These are phyloP conservation scores for Corymbia citriodora DNA, from an alignment of 441 rosid genomes.

Conservation along the genomic window DNA sequence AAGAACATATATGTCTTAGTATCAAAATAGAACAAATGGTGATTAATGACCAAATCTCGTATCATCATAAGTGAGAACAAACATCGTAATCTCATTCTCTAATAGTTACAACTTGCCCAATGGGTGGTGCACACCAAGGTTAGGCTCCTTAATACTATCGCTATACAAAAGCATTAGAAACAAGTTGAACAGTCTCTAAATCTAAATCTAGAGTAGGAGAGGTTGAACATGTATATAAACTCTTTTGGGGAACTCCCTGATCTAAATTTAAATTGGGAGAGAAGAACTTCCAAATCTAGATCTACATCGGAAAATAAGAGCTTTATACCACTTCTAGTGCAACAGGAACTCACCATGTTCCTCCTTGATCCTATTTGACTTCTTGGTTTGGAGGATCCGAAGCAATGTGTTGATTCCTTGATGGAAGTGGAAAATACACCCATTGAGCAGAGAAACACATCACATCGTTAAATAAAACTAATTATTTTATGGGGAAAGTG, in stretches of 20 bases:
- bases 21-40: accelerated
- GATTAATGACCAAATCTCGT: background rate
- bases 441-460: background rate
- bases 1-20: no score
- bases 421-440: background rate
- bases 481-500: no score
- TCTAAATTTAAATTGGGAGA: background rate
- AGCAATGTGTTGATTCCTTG: background rate
- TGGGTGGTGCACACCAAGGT: accelerated
- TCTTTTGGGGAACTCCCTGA: background rate
- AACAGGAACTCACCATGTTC: background rate
- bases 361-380: accelerated
- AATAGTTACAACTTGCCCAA: background rate
- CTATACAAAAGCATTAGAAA: accelerated
- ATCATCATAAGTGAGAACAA: accelerated
- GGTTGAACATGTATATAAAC: accelerated
- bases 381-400: background rate
- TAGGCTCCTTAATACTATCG: background rate
- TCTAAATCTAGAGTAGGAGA: background rate
- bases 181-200: accelerated
- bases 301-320: background rate
- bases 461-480: background rate
- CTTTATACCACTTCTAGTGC: accelerated
- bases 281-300: background rate
- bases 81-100: accelerated